Evolutionary conservation across 1,284 basidiomycete species (phyloP).

Genomic region (Puccinia hordei): DNA sequence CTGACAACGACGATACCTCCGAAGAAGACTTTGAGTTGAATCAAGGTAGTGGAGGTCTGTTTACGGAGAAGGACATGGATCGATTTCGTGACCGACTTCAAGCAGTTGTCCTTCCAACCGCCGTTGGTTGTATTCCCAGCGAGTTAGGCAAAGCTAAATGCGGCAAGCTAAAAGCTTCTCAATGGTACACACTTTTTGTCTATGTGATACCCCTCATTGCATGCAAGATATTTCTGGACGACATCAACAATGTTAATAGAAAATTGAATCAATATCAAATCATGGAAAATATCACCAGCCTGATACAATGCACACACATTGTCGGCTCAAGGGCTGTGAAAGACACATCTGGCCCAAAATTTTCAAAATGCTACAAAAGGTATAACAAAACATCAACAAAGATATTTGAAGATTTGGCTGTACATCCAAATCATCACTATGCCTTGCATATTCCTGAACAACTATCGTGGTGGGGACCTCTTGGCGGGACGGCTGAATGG

Average conservation of each 20-base stretch:
- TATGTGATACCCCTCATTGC: neutral
- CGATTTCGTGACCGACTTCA: too few species aligned
- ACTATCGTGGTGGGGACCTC: conserved; percentile 33
- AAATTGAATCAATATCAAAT: neutral
- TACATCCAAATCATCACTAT: conserved; percentile 38
- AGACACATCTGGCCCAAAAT: neutral
- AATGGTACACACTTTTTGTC: neutral
- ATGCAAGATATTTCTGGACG: too few species aligned
- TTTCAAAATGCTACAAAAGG: neutral
- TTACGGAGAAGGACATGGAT: too few species aligned
- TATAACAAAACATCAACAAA: neutral
- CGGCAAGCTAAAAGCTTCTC: too few species aligned
- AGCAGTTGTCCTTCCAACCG: too few species aligned
- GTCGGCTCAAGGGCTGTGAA: neutral
- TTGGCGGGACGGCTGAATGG: neutral
- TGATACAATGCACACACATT: conserved; percentile 48
- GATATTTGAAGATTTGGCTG: neutral
- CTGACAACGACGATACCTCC: neutral
- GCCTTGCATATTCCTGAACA: conserved; percentile 9
- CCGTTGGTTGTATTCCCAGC: too few species aligned
- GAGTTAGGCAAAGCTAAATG: neutral
- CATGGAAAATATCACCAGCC: conserved; percentile 27
- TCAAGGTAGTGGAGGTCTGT: too few species aligned
- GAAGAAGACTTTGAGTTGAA: too few species aligned
- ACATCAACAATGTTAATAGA: too few species aligned